phyloP scores from a whole-genome alignment of 1,284 basidiomycete species.

The Puccinia triticina region DNA sequence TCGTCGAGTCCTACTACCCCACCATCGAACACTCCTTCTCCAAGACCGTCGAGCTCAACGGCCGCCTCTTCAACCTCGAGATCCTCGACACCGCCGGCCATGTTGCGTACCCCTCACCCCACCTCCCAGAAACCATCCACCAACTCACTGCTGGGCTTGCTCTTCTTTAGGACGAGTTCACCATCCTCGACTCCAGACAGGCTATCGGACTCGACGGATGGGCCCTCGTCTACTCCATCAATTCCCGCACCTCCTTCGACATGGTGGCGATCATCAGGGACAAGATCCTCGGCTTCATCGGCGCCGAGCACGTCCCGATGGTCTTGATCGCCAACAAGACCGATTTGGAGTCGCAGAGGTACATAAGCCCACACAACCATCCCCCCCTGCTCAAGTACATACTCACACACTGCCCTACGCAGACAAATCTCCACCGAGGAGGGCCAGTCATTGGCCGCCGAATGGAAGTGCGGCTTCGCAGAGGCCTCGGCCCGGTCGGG shows the following conservation, averaged over 20 bases:
- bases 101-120: constrained; percentile 57
- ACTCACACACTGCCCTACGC: not conserved
- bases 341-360: constrained; percentile 48
- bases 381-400: no score
- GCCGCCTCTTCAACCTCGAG: constrained; percentile 86
- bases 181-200: constrained; percentile 56
- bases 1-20: constrained; percentile 52
- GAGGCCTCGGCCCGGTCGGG: constrained; percentile 50
- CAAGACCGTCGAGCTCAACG: constrained; percentile 81
- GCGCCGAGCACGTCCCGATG: constrained; percentile 44
- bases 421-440: constrained; percentile 47
- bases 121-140: not conserved
- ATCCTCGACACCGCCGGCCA: constrained; percentile 98
- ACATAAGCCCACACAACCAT: not conserved
- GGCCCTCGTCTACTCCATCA: constrained; percentile 50
- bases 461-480: constrained; percentile 39
- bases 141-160: not conserved
- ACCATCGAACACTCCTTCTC: constrained; percentile 89
- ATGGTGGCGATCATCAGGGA: constrained; percentile 50
- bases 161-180: constrained; percentile 43
- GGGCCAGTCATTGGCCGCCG: constrained; percentile 35
- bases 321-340: constrained; percentile 46
- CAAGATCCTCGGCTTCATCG: constrained; percentile 47
- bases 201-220: constrained; percentile 58
- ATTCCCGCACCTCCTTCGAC: constrained; percentile 46